Percentiles rank a stretch among this genome's conserved stretches.
Evolutionary conservation across 331 rosid species (phyloP).

Genomic region (Cydonia oblonga): DNA sequence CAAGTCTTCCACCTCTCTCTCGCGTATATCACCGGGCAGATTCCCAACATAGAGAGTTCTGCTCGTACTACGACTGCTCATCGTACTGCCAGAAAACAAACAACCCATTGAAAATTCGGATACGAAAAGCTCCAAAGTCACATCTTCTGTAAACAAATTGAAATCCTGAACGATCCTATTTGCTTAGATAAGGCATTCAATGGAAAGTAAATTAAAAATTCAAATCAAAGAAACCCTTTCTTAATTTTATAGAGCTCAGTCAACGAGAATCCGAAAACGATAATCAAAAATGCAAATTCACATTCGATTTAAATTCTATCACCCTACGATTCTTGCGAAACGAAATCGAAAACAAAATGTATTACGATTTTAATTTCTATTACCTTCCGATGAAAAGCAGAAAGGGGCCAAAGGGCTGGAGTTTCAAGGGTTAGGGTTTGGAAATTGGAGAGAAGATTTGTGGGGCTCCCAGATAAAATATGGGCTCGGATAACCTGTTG

Average conservation of each 20-base stretch:
- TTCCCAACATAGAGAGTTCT: constrained; percentile 95
- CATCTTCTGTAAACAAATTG: background rate
- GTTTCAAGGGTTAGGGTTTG: constrained; percentile 21
- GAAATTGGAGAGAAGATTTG: background rate
- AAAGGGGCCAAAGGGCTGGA: background rate
- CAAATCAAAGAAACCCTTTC: too few species aligned
- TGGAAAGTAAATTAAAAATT: background rate
- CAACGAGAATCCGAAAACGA: background rate
- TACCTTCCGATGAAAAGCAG: constrained; percentile 12
- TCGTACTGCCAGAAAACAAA: constrained; percentile 22
- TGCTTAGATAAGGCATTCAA: background rate
- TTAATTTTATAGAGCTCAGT: too few species aligned
- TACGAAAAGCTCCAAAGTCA: too few species aligned
- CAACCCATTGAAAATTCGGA: background rate
- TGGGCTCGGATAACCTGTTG: background rate
- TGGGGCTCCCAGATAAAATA: background rate
- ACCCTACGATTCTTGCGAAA: too few species aligned
- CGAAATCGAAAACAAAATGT: background rate
- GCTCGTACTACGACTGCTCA: constrained; percentile 86
- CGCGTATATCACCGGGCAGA: constrained; percentile 97
- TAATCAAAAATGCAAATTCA: background rate
- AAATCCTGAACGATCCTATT: background rate
- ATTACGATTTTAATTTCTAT: too few species aligned
- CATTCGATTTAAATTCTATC: background rate
- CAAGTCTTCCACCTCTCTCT: constrained; percentile 94